Percentiles rank a stretch among this genome's conserved stretches.
Conservation (phyloP, 1,284 basidiomycete genomes). For the Tilletia setariae region DNA sequence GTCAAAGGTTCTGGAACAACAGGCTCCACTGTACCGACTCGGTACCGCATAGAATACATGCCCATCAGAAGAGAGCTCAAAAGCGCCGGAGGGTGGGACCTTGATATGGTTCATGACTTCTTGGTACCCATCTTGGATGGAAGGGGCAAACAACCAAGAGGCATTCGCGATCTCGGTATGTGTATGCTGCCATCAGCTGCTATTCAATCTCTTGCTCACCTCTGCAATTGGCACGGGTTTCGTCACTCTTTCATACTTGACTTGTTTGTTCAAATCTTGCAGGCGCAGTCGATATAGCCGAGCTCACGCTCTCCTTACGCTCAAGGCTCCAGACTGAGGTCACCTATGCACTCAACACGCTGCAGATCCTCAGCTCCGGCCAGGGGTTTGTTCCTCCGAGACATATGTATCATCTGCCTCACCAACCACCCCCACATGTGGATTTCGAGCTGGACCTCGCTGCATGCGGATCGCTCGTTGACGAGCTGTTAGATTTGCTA, state of each 20-base stretch:
- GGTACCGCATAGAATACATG: conserved; percentile 85
- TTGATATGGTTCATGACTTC: conserved; percentile 69
- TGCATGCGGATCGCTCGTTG: conserved; percentile 75
- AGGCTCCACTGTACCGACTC: conserved; percentile 52
- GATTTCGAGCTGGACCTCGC: conserved; percentile 67
- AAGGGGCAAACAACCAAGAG: conserved; percentile 62
- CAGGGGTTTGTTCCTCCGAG: conserved; percentile 41
- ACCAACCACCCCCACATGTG: neutral
- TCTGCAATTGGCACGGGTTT: too few species aligned
- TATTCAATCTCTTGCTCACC: too few species aligned
- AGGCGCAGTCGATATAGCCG: conserved; percentile 79
- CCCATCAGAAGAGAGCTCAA: conserved; percentile 74
- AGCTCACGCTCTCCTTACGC: conserved; percentile 80
- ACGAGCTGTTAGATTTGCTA: conserved; percentile 81
- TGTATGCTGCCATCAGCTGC: neutral
- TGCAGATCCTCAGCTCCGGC: conserved; percentile 74
- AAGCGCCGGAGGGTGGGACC: conserved; percentile 79
- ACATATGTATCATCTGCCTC: conserved; percentile 54
- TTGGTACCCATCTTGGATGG: conserved; percentile 60
- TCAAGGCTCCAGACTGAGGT: conserved; percentile 79
- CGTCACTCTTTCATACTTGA: too few species aligned
- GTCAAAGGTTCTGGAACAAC: conserved; percentile 1
- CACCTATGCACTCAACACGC: conserved; percentile 81
- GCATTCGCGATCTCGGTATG: conserved; percentile 71
- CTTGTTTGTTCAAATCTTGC: conserved; percentile 22